These are phyloP conservation scores for Laguncularia racemosa DNA, from an alignment of 345 rosid genomes.

Conservation along the genomic window DNA sequence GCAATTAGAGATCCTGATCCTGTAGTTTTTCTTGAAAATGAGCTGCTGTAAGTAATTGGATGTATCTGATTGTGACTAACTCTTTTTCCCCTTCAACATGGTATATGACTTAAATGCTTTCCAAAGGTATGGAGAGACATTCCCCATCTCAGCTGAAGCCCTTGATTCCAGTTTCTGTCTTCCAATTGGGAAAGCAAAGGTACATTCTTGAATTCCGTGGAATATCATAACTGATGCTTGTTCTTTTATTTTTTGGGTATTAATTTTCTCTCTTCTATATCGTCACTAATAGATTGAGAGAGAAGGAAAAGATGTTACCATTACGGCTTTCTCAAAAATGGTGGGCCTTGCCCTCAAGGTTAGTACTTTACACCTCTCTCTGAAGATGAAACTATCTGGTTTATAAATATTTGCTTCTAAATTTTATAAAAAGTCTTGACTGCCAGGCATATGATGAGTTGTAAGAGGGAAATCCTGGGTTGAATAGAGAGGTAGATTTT, in stretches of 20 bases:
- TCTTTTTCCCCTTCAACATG: not conserved
- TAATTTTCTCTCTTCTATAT: not conserved
- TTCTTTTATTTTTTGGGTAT: not conserved
- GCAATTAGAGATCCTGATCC: conserved; percentile 99
- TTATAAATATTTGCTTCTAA: too few relatives aligned
- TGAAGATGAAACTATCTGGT: not conserved
- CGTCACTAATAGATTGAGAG: conserved; percentile 61
- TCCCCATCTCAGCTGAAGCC: conserved; percentile 84
- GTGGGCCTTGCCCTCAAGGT: conserved; percentile 85
- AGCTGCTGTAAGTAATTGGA: conserved; percentile 63
- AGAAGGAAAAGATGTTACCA: conserved; percentile 93
- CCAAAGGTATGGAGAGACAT: conserved; percentile 86
- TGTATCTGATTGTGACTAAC: not conserved
- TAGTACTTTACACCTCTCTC: conserved; percentile 13
- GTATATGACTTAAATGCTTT: conserved; percentile 4
- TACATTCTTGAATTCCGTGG: conserved; percentile 10
- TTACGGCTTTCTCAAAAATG: conserved; percentile 81
- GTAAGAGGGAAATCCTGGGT: too few relatives aligned
- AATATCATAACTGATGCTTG: conserved; percentile 1
- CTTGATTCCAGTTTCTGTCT: conserved; percentile 93
- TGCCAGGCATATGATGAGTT: too few relatives aligned
- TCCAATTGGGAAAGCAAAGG: conserved; percentile 98
- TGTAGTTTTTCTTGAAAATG: conserved; percentile 96
- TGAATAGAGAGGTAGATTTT: too few relatives aligned
- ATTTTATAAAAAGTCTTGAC: too few relatives aligned